phyloP scores from a whole-genome alignment of 768 basidiomycete genomes.

The Dendrothele bispora region DNA sequence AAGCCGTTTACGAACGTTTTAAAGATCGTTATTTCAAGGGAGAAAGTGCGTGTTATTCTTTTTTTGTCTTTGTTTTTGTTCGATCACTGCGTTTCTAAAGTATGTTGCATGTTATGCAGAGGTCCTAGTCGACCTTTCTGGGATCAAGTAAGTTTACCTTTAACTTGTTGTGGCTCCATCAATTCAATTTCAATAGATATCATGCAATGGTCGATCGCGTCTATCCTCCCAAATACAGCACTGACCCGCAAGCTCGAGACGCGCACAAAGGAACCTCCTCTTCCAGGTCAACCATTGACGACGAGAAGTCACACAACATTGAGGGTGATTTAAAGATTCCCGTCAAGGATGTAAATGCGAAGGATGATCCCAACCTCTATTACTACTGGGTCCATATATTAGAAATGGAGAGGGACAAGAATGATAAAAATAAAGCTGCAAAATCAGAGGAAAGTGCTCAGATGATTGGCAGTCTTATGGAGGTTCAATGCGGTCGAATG shows the following conservation, averaged over 20 bases:
- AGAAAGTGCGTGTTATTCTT: conserved; percentile 66
- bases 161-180: conserved; percentile 6
- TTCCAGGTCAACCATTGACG: conserved; percentile 36
- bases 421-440: conserved; percentile 56
- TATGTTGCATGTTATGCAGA: conserved; percentile 43
- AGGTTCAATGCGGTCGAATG: conserved; percentile 78
- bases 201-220: conserved; percentile 80
- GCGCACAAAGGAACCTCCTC: conserved; percentile 50
- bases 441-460: conserved; percentile 60
- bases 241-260: conserved; percentile 47
- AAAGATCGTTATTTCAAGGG: conserved; percentile 91
- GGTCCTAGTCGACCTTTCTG: conserved; percentile 83
- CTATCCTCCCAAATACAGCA: conserved; percentile 60
- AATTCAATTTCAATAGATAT: conserved; percentile 52
- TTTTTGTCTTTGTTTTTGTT: conserved; percentile 7
- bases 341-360: conserved; percentile 63
- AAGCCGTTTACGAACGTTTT: conserved; percentile 94
- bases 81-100: neutral
- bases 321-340: conserved; percentile 79
- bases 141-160: conserved; percentile 66
- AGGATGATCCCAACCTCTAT: conserved; percentile 82
- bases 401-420: conserved; percentile 71
- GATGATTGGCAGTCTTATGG: conserved; percentile 76
- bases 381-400: conserved; percentile 87
- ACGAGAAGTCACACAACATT: conserved; percentile 63